phyloP scores from a whole-genome alignment of 345 rosid genomes.

The Acer negundo region DNA sequence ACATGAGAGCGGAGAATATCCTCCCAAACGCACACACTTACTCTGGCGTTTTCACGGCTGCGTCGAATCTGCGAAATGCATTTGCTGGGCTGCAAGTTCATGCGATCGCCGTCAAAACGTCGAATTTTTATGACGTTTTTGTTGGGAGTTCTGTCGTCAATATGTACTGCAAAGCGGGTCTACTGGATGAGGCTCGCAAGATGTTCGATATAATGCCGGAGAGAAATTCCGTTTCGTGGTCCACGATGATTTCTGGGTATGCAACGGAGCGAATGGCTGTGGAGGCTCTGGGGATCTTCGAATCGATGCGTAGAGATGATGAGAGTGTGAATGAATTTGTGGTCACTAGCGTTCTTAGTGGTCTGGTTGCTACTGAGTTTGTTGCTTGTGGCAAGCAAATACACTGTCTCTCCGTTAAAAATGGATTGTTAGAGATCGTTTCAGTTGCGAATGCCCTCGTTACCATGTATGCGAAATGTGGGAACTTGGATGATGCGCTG shows the following conservation, averaged over 20 bases:
- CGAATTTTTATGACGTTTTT: conserved; percentile 64
- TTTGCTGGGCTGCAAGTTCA: conserved; percentile 66
- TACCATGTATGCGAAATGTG: conserved; percentile 81
- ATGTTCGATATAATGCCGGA: conserved; percentile 66
- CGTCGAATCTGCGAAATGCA: conserved; percentile 39
- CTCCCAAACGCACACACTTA: conserved; percentile 81
- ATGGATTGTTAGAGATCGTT: conserved; percentile 49
- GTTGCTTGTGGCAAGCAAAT: conserved; percentile 56
- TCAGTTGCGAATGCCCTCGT: conserved; percentile 64
- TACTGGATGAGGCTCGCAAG: conserved; percentile 53
- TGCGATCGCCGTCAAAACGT: conserved; percentile 53
- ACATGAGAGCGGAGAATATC: conserved; percentile 61
- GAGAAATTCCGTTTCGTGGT: conserved; percentile 62
- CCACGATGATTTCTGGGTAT: conserved; percentile 76
- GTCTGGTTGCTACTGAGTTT: conserved; percentile 46
- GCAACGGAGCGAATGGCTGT: conserved; percentile 49
- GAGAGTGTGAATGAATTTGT: conserved; percentile 64
- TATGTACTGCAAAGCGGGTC: conserved; percentile 64
- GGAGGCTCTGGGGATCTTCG: conserved; percentile 47
- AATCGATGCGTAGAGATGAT: conserved; percentile 44
- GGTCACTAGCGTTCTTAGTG: conserved; percentile 67
- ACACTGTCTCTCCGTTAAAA: conserved; percentile 56
- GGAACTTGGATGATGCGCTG: conserved; percentile 56
- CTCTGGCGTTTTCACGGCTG: conserved; percentile 69
- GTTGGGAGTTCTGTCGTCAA: conserved; percentile 76